phyloP scores from a whole-genome alignment of 257 asterid genomes.

The Fraxinus anomala region DNA sequence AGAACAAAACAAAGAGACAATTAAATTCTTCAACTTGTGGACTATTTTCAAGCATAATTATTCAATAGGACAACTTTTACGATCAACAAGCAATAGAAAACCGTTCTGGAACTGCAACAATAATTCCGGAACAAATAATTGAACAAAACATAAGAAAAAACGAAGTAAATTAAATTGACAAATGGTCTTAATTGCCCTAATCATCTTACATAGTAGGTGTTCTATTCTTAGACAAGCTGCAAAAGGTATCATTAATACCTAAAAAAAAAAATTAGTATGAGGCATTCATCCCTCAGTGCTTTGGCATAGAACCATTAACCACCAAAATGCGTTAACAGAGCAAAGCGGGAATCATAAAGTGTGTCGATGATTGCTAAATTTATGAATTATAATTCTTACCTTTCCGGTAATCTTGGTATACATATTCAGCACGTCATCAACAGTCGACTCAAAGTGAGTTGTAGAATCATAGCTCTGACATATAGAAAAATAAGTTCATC shows the following conservation, averaged over 20 bases:
- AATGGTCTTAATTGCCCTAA: too few species aligned
- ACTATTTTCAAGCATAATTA: background rate
- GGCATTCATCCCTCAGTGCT: background rate
- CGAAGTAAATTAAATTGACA: too few species aligned
- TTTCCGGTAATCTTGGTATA: conserved; percentile 55
- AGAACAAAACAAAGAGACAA: background rate
- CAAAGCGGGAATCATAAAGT: background rate
- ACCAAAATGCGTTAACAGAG: background rate
- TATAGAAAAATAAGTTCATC: conserved; percentile 5
- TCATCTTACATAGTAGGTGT: too few species aligned
- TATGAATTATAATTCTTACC: conserved; percentile 27
- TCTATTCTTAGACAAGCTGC: background rate
- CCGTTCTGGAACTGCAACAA: too few species aligned
- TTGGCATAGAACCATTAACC: background rate
- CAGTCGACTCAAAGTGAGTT: conserved; percentile 62
- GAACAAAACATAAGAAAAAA: too few species aligned
- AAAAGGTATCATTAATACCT: too few species aligned
- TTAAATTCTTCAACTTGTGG: background rate
- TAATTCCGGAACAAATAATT: too few species aligned
- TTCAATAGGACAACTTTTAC: background rate
- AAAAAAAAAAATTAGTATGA: background rate
- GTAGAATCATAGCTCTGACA: conserved; percentile 58
- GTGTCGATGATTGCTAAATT: background rate
- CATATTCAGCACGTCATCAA: conserved; percentile 51
- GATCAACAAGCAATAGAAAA: background rate